These are phyloP conservation scores for Tolypocladium nubicola DNA, from an alignment of 2,329 filamentous ascomycete genomes.

Conservation along the genomic window DNA sequence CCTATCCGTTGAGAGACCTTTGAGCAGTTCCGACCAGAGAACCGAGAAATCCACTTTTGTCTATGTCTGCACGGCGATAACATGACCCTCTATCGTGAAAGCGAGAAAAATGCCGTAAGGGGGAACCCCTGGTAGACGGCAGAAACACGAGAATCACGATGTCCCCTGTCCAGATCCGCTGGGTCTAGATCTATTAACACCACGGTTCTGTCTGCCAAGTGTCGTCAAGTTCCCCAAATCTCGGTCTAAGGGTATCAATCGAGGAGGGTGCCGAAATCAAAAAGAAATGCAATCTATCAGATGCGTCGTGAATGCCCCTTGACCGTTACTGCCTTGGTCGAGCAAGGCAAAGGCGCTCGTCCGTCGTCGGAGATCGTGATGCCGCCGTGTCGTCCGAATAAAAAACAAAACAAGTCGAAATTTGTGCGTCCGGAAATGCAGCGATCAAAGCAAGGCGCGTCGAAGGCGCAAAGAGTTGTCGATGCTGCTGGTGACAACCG, in stretches of 20 bases:
- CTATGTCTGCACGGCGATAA: conserved; percentile 41
- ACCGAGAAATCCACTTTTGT: conserved; percentile 59
- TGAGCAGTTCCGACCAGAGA: conserved; percentile 36
- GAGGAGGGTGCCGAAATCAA: conserved; percentile 32
- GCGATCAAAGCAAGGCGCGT: conserved; percentile 9
- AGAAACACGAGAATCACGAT: conserved; percentile 27
- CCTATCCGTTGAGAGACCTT: conserved; percentile 20
- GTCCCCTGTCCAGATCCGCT: conserved; percentile 22
- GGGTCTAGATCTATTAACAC: conserved; percentile 22
- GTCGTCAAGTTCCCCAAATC: conserved; percentile 27
- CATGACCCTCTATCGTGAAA: conserved; percentile 34
- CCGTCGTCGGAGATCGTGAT: conserved; percentile 27
- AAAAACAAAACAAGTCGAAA: conserved; percentile 11
- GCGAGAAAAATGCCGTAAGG: conserved; percentile 27
- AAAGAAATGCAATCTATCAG: conserved; percentile 33
- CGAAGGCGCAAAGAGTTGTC: conserved; percentile 5
- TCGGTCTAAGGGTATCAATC: conserved; percentile 35
- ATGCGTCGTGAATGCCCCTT: conserved; percentile 30
- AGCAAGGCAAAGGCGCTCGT: conserved; percentile 21
- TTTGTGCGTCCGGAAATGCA: conserved; percentile 10
- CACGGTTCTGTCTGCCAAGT: conserved; percentile 25
- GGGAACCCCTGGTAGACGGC: conserved; percentile 24
- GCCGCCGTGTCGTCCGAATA: conserved; percentile 25
- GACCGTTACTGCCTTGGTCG: conserved; percentile 25
- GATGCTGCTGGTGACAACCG: background rate